phyloP scores from a whole-genome alignment of 2,329 filamentous ascomycete species.

The Rhinocladiella similis region DNA sequence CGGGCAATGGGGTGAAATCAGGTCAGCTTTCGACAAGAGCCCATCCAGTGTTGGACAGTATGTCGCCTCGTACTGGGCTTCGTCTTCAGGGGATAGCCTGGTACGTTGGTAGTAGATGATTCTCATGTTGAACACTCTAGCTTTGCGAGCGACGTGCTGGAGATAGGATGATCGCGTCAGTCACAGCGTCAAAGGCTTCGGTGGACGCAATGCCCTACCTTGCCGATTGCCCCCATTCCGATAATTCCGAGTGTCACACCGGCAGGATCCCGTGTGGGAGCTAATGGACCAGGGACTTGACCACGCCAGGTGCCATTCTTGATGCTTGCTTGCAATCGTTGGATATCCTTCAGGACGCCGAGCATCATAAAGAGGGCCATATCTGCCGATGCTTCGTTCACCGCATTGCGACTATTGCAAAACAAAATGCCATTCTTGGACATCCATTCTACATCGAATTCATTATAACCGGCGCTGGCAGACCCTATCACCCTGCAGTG shows the following conservation, averaged over 20 bases:
- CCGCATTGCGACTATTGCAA: conserved; percentile 44
- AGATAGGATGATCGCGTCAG: no score
- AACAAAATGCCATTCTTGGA: conserved; percentile 34
- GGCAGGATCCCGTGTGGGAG: not conserved
- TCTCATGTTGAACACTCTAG: conserved; percentile 45
- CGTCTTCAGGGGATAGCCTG: conserved; percentile 34
- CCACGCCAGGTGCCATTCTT: not conserved
- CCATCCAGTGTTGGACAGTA: no score
- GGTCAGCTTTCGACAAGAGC: no score
- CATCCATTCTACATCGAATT: conserved; percentile 28
- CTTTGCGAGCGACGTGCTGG: no score
- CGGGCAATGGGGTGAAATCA: no score
- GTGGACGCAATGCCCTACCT: no score
- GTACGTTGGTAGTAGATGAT: conserved; percentile 48
- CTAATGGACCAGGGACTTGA: not conserved
- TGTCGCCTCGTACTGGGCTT: no score
- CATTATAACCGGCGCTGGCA: conserved; percentile 9
- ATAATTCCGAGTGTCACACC: conserved; percentile 35
- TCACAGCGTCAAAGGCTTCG: no score
- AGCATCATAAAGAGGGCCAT: conserved; percentile 48
- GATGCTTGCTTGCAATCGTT: conserved; percentile 18
- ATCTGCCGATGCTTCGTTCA: conserved; percentile 46
- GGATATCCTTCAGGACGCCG: conserved; percentile 37
- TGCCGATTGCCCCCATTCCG: conserved; percentile 41
- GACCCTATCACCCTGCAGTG: no score